phyloP scores from a whole-genome alignment of 768 basidiomycete species.

The Panus rudis region DNA sequence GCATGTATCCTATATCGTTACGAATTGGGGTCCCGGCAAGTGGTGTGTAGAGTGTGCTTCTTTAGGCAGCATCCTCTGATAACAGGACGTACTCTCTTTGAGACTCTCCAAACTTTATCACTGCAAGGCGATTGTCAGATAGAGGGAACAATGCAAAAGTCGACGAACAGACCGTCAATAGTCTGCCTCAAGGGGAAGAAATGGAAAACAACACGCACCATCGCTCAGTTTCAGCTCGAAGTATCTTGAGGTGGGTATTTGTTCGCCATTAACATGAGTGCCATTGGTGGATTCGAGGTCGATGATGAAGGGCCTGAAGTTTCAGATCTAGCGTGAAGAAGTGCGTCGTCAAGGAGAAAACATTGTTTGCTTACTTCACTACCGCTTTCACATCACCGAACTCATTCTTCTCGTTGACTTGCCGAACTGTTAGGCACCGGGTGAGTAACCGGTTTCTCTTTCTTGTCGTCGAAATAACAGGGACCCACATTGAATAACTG shows the following conservation, averaged over 20 bases:
- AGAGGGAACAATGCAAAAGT: neutral
- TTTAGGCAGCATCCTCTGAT: constrained; percentile 57
- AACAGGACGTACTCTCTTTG: constrained; percentile 79
- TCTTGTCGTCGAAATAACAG: neutral
- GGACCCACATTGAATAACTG: constrained; percentile 82
- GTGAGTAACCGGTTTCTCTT: constrained; percentile 6
- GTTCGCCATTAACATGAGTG: constrained; percentile 83
- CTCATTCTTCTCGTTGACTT: constrained; percentile 82
- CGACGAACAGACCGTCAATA: constrained; percentile 5
- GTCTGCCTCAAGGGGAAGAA: neutral
- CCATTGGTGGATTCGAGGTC: constrained; percentile 98
- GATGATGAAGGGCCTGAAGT: constrained; percentile 83
- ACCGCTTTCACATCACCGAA: constrained; percentile 70
- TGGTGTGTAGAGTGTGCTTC: too few species aligned
- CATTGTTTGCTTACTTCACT: constrained; percentile 61
- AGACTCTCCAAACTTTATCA: constrained; percentile 82
- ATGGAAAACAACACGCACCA: constrained; percentile 54
- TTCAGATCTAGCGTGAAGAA: constrained; percentile 1
- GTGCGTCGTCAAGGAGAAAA: neutral
- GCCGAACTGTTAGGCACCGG: constrained; percentile 49
- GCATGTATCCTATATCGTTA: too few species aligned
- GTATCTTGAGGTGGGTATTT: constrained; percentile 80
- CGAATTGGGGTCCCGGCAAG: too few species aligned
- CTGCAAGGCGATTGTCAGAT: too few species aligned
- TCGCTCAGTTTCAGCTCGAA: constrained; percentile 78